Conservation (phyloP, 371 early-diverging fungal genomes). For the Lichtheimia hyalospora region DNA sequence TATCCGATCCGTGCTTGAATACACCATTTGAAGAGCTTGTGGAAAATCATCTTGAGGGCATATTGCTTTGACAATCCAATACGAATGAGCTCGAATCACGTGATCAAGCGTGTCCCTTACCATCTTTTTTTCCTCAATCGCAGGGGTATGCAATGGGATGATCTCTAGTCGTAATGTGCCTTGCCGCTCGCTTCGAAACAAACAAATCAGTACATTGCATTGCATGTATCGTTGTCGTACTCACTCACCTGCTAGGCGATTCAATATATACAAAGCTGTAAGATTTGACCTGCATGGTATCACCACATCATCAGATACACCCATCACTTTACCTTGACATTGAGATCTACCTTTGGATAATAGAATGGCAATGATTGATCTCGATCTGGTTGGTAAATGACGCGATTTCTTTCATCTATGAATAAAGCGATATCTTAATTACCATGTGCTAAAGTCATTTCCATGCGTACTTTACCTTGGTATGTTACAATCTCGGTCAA, state of each 20-base stretch:
- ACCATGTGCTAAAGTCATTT: no score
- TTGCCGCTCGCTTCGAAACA: background rate
- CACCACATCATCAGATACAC: no score
- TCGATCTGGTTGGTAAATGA: slow-evolving; percentile 5
- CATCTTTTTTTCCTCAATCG: slow-evolving; percentile 46
- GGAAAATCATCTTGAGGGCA: slow-evolving; percentile 63
- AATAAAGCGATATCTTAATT: background rate
- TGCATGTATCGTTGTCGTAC: no score
- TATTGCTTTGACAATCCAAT: slow-evolving; percentile 42
- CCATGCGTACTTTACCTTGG: background rate
- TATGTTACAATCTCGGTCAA: slow-evolving; percentile 46
- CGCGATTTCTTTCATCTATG: slow-evolving; percentile 1
- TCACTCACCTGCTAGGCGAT: slow-evolving; percentile 1
- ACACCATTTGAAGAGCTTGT: slow-evolving; percentile 79
- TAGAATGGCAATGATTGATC: slow-evolving; percentile 59
- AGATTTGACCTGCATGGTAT: slow-evolving; percentile 28
- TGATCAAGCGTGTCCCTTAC: slow-evolving; percentile 19
- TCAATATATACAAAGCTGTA: slow-evolving; percentile 43
- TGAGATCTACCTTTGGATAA: slow-evolving; percentile 64
- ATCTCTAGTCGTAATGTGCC: slow-evolving; percentile 29
- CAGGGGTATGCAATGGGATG: slow-evolving; percentile 21
- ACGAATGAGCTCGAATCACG: no score
- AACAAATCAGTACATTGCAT: no score
- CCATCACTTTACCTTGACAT: slow-evolving; percentile 11
- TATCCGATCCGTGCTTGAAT: slow-evolving; percentile 73